Evolutionary conservation across 2,329 filamentous ascomycete species (phyloP), one percentile per base, ranked within the genome.

Genomic region (Alternaria solani): DNA sequence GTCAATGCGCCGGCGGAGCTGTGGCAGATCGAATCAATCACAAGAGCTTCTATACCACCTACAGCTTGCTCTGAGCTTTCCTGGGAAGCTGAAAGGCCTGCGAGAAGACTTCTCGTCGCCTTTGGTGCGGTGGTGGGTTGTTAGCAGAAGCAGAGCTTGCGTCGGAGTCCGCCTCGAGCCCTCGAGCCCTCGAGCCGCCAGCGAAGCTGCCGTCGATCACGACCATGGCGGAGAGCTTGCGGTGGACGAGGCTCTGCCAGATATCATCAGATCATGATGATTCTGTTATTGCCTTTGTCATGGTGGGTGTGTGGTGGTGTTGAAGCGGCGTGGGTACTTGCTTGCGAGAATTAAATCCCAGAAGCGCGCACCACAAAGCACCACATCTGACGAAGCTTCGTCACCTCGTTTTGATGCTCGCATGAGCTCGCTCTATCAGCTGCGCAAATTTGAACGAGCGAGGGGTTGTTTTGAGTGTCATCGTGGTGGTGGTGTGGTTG

Each of bases 401-500:
- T 39, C 7, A 14, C 28, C 36, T 20, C 5, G 32, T 28, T n/a
- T 2, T 53, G 18, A 4, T 39, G n/a, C n/a, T 11, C 28, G 23
- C 2, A 6, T 25, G 26, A 43, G 51, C 39, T 23, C 14, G 26
- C 26, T n/a, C 25, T 34, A 23, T 8, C 3, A 43, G 26, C 38
- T 43, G n/a, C 18, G 51, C 7, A 18, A 12, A 18, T 42, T 12
- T n/a, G 18, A 23, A 39, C 7, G 26, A 41, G 26, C 14, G 38
- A 34, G 12, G 25, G 23, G 20, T 41, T 32, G 49, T 55, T 43
- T 46, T 16, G 54, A 51, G 49, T 42, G 49, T 42, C 26, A 20
- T 26, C 25, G 38, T 47, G 38, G 51, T 54, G 23, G 54, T 63
- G 26, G 38, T 56, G 57, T 57, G 52, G 46, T 51, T 47, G 42